These are phyloP conservation scores for Phoma herbarum DNA, from an alignment of 2,329 filamentous ascomycete species.

Conservation along the genomic window DNA sequence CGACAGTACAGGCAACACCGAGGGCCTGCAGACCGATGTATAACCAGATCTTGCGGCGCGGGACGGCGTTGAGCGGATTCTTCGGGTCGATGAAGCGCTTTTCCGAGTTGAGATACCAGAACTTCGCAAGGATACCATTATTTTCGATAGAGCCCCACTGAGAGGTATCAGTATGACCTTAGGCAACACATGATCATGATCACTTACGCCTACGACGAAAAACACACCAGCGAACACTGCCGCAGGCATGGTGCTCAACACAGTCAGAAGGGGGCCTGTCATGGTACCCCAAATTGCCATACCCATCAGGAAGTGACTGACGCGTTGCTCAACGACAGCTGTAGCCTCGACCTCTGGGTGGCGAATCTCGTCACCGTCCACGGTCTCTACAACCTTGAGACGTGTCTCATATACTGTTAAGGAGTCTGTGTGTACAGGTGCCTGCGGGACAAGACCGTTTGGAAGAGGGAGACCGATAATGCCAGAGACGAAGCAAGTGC, in stretches of 20 bases:
- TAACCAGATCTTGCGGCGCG: conserved; percentile 56
- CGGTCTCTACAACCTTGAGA: conserved; percentile 50
- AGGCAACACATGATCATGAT: not conserved
- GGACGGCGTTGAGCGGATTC: conserved; percentile 57
- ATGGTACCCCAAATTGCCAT: conserved; percentile 63
- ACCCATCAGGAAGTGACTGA: conserved; percentile 64
- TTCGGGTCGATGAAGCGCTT: conserved; percentile 57
- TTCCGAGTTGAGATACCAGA: conserved; percentile 59
- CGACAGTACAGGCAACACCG: conserved; percentile 60
- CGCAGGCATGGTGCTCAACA: conserved; percentile 61
- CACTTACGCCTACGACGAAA: conserved; percentile 61
- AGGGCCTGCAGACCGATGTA: conserved; percentile 61
- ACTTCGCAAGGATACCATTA: conserved; percentile 60
- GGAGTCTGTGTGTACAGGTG: conserved; percentile 65
- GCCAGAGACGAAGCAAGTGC: conserved; percentile 61
- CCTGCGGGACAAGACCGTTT: conserved; percentile 64
- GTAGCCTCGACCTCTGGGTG: conserved; percentile 56
- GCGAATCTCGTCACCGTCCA: conserved; percentile 54
- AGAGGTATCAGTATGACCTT: not conserved
- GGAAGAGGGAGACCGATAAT: conserved; percentile 63
- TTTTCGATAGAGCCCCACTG: conserved; percentile 56
- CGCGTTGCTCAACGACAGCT: conserved; percentile 61
- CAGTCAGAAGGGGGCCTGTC: conserved; percentile 61
- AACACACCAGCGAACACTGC: conserved; percentile 64
- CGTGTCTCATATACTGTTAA: conserved; percentile 52